phyloP scores from a whole-genome alignment of 2,329 filamentous ascomycete species.

The Rachicladosporium sp. region DNA sequence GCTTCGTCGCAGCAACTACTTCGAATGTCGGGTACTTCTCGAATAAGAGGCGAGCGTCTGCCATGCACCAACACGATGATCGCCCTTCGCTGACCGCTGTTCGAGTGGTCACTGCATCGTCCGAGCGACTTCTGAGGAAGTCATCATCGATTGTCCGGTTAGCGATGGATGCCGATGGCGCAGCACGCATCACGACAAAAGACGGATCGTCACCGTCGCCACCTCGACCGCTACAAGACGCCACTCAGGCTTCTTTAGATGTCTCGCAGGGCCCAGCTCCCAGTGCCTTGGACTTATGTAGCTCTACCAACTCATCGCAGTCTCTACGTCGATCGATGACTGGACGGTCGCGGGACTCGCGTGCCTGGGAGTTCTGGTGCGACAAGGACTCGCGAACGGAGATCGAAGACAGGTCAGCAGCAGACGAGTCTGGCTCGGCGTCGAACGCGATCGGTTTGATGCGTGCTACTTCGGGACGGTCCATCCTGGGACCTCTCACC shows the following conservation, averaged over 20 bases:
- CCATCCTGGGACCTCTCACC: slow-evolving; percentile 39
- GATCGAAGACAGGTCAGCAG: slow-evolving; percentile 66
- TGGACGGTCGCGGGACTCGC: slow-evolving; percentile 68
- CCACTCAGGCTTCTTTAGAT: background rate
- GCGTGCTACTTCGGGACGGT: slow-evolving; percentile 54
- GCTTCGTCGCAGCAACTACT: no score
- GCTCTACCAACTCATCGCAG: background rate
- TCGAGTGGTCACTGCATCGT: background rate
- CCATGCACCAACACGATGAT: slow-evolving; percentile 12
- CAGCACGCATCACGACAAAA: slow-evolving; percentile 68
- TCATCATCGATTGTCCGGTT: slow-evolving; percentile 52
- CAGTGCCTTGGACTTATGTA: no score
- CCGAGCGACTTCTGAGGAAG: slow-evolving; percentile 13
- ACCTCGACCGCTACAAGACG: slow-evolving; percentile 29
- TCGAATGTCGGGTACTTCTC: slow-evolving; percentile 21
- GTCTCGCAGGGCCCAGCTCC: no score
- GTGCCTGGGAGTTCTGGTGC: slow-evolving; percentile 84
- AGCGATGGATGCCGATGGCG: slow-evolving; percentile 76
- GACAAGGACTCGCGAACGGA: slow-evolving; percentile 69
- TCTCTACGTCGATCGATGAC: slow-evolving; percentile 41
- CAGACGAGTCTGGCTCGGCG: slow-evolving; percentile 67
- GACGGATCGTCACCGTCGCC: slow-evolving; percentile 59
- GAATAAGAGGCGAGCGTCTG: slow-evolving; percentile 33
- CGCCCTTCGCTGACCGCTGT: background rate
- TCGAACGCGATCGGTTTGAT: slow-evolving; percentile 71